phyloP scores from a whole-genome alignment of 495 filamentous ascomycete species.

The Talaromyces trachyspermus region DNA sequence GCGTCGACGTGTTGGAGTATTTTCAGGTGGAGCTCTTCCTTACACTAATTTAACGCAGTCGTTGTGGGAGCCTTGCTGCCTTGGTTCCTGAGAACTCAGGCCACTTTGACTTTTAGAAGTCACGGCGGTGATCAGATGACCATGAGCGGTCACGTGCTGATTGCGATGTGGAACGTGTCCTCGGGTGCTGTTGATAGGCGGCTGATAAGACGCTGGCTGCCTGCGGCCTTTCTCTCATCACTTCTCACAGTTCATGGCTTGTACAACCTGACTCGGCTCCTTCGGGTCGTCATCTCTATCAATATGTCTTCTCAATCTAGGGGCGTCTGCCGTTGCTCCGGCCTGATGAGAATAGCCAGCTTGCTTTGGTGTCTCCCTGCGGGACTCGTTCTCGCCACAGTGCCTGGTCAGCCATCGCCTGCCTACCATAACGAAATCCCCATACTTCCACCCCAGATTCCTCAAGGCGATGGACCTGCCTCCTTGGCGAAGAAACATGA shows the following conservation, averaged over 20 bases:
- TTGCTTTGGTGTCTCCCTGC: slow-evolving; percentile 84
- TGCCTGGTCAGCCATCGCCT: not conserved
- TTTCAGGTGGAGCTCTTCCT: too few species aligned
- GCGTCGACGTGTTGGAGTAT: too few species aligned
- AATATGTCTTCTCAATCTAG: too few species aligned
- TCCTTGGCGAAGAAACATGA: not conserved
- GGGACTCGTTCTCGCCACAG: slow-evolving; percentile 9
- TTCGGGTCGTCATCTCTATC: not conserved
- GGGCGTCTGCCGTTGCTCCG: too few species aligned
- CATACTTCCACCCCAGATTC: slow-evolving; percentile 6
- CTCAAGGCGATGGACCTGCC: not conserved
- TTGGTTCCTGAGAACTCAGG: too few species aligned
- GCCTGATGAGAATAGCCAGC: slow-evolving; percentile 36
- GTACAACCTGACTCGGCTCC: not conserved
- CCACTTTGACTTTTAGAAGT: too few species aligned
- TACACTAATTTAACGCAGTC: too few species aligned
- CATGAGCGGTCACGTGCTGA: slow-evolving; percentile 2
- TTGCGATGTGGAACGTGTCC: not conserved
- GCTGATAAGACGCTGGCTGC: not conserved
- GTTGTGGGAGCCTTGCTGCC: too few species aligned
- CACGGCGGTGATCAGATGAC: too few species aligned
- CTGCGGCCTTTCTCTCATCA: not conserved
- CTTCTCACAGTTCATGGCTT: not conserved
- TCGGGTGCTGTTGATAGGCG: not conserved
- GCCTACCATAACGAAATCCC: slow-evolving; percentile 2